Conservation (phyloP, 805 yeast genomes). For the Hanseniaspora vineae region DNA sequence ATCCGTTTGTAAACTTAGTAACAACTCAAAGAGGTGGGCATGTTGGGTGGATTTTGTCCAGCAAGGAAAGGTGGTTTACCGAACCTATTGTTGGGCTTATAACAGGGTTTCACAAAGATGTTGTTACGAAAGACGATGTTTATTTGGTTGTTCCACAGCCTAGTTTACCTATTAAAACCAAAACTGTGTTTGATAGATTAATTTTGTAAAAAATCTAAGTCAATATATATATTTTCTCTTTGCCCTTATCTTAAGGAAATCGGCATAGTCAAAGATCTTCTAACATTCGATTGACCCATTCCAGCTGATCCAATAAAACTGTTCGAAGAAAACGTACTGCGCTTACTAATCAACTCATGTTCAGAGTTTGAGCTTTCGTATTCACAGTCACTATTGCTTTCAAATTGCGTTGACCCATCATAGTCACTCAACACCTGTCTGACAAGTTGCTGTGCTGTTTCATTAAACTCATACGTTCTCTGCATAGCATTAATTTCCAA, state of each 20-base stretch:
- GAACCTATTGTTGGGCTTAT: constrained; percentile 36
- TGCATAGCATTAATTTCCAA: background rate
- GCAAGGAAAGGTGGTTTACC: constrained; percentile 56
- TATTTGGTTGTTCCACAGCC: background rate
- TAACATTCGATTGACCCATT: background rate
- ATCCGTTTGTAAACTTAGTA: constrained; percentile 47
- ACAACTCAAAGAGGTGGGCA: constrained; percentile 69
- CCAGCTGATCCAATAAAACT: background rate
- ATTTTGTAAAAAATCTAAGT: background rate
- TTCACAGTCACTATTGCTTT: background rate
- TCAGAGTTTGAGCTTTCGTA: background rate
- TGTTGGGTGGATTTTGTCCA: constrained; percentile 57
- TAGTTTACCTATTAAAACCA: background rate
- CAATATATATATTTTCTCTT: background rate
- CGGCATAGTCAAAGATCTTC: background rate
- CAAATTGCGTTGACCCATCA: background rate
- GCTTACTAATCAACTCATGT: background rate
- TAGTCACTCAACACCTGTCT: background rate
- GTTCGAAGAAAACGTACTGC: background rate
- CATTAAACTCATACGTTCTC: background rate
- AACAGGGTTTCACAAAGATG: constrained; percentile 20
- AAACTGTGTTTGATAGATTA: background rate
- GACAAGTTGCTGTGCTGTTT: background rate
- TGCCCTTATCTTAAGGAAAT: background rate
- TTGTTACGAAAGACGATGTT: constrained; percentile 14